These are phyloP conservation scores for Turnera subulata DNA, from an alignment of 345 rosid species.

Conservation along the genomic window DNA sequence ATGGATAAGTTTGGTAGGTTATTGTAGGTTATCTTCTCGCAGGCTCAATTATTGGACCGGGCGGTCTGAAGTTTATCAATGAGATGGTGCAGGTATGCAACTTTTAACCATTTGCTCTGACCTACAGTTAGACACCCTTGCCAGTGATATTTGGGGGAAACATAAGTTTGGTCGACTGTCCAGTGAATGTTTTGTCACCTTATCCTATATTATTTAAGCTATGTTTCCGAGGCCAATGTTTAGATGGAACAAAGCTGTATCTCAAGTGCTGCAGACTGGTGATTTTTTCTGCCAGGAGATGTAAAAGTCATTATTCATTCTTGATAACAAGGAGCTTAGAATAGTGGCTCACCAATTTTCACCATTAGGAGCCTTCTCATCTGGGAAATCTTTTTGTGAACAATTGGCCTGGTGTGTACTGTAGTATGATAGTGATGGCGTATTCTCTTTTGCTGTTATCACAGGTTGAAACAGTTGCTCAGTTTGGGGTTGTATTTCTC, in stretches of 20 bases:
- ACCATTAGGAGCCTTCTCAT: neutral
- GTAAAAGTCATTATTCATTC: neutral
- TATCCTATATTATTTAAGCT: neutral
- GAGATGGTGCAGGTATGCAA: conserved; percentile 95
- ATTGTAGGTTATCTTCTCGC: conserved; percentile 99
- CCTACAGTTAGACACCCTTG: neutral
- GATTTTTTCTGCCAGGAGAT: neutral
- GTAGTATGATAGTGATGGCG: conserved; percentile 9
- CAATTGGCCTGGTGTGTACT: neutral
- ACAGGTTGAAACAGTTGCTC: conserved; percentile 95
- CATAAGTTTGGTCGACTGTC: conserved; percentile 3
- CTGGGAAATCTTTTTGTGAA: neutral
- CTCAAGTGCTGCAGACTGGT: too few relatives aligned
- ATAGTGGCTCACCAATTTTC: neutral
- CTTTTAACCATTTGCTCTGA: conserved; percentile 1
- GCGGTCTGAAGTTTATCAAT: conserved; percentile 91
- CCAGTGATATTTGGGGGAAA: neutral
- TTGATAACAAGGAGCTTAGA: too few relatives aligned
- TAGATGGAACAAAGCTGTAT: neutral
- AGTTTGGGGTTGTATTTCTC: conserved; percentile 98
- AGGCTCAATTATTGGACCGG: conserved; percentile 94
- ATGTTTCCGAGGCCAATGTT: neutral
- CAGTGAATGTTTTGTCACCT: neutral
- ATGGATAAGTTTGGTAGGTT: conserved; percentile 40
- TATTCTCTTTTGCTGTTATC: conserved; percentile 11